Percentiles rank a stretch among this genome's conserved stretches.
Evolutionary conservation across 2,329 filamentous ascomycete genomes (phyloP).

Genomic region (Nothophoma quercina): DNA sequence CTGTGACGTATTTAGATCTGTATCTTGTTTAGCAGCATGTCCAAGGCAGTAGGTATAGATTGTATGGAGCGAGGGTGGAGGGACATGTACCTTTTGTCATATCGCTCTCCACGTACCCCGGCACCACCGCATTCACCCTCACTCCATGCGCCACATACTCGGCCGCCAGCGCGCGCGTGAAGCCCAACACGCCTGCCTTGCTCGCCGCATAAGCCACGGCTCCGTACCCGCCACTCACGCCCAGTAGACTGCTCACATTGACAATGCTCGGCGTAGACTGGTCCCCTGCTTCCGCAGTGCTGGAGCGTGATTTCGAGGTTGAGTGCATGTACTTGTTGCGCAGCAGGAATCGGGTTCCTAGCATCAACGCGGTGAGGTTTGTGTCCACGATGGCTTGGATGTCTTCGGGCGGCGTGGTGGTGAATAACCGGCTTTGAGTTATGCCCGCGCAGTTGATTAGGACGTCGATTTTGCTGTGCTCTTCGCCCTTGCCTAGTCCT

Average conservation of each 20-base stretch:
- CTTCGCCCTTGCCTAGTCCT: background rate
- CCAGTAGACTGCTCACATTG: conserved; percentile 81
- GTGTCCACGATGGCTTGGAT: conserved; percentile 69
- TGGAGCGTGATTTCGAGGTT: conserved; percentile 6
- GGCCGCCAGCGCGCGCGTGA: conserved; percentile 71
- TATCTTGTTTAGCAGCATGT: too few relatives aligned
- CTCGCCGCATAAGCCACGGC: conserved; percentile 78
- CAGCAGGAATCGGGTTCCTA: conserved; percentile 64
- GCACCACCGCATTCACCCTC: conserved; percentile 80
- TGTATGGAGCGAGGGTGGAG: background rate
- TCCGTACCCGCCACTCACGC: conserved; percentile 71
- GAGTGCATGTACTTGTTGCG: conserved; percentile 34
- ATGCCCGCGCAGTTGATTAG: conserved; percentile 84
- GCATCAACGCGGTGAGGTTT: conserved; percentile 74
- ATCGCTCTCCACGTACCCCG: conserved; percentile 81
- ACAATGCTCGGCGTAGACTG: conserved; percentile 66
- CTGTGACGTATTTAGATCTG: conserved; percentile 48
- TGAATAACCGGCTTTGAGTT: conserved; percentile 70
- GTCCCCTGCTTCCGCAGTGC: conserved; percentile 45
- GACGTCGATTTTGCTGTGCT: conserved; percentile 49
- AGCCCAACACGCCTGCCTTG: conserved; percentile 79
- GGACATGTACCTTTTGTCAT: conserved; percentile 75
- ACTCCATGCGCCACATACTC: conserved; percentile 69
- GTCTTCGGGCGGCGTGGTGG: conserved; percentile 58
- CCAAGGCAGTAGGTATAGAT: too few relatives aligned